Conservation (phyloP, 2,329 filamentous ascomycete species). For the Ceratocystis papillata region DNA sequence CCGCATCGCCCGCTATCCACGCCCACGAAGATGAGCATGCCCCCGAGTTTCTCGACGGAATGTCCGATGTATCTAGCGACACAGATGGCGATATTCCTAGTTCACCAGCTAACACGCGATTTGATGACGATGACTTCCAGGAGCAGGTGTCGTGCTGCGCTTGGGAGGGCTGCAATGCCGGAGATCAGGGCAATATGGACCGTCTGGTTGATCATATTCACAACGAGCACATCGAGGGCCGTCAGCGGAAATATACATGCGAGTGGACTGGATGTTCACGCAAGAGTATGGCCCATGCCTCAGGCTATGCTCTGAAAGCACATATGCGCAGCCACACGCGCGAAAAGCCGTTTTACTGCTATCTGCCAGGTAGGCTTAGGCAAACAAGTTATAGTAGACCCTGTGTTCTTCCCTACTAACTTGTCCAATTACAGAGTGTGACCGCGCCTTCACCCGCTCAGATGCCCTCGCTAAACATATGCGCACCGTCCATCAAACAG, state of each 20-base stretch:
- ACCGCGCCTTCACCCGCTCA: constrained; percentile 89
- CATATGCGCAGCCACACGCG: constrained; percentile 97
- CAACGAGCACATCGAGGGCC: constrained; percentile 82
- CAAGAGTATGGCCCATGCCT: constrained; percentile 86
- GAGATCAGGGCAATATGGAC: constrained; percentile 71
- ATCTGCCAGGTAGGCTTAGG: constrained; percentile 61
- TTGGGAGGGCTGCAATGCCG: constrained; percentile 64
- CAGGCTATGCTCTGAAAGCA: constrained; percentile 87
- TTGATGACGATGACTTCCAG: constrained; percentile 63
- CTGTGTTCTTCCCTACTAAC: background rate
- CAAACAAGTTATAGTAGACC: too few species aligned
- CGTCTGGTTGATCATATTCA: constrained; percentile 73
- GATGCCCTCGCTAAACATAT: constrained; percentile 97
- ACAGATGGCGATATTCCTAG: constrained; percentile 75
- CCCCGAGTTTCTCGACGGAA: constrained; percentile 44
- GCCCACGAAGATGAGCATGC: constrained; percentile 37
- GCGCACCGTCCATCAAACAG: constrained; percentile 91
- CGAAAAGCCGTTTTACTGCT: constrained; percentile 97
- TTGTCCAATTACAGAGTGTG: constrained; percentile 58
- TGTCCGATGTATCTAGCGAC: constrained; percentile 75
- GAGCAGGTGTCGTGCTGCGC: constrained; percentile 69
- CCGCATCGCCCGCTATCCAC: constrained; percentile 27
- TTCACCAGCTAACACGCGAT: constrained; percentile 54
- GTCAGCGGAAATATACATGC: constrained; percentile 95
- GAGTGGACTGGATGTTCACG: constrained; percentile 86